Evolutionary conservation across 192 early-diverging fungal species (phyloP), one percentile per base, ranked within the genome.

Genomic region (Phycomyces nitens): DNA sequence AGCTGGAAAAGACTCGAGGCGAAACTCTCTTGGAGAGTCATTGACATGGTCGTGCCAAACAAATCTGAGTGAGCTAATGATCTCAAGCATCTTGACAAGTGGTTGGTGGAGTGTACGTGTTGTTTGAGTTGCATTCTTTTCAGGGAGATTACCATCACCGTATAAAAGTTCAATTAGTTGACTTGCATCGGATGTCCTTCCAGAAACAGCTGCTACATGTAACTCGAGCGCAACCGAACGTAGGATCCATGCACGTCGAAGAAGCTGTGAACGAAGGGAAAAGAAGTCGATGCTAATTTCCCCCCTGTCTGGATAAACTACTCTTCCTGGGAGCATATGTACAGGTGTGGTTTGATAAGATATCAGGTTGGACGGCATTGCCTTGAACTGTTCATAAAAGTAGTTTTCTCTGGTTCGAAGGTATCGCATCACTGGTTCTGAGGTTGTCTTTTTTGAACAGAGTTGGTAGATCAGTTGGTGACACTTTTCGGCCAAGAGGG

Each of bases 181-280:
- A 20, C 55, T 51, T 1, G 76, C 69, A 27, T 79, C 66, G 0
- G 69, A 66, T 26, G 66, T 73, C 65, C 79, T 69, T 1, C 75
- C 66, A 4, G 69, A 60, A 40, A 71, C 69, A 24, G 65, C 74
- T 11, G 76, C 72, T 0, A 59, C 57, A 22, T 92, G 94, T 34
- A 98, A 78, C 68, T 98, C 96, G 21, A 98, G 75, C 1, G 96
- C 93, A 14, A 93, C 69, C 18, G 86, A 80, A 60, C 89, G 83
- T 82, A 97, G 82, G 12, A 97, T 77, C 92, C 93, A 97, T 0
- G 95, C 82, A 14, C 92, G 86, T 49, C 91, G 89, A 60, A 93
- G 85, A 58, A 98, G 77, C 64, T 86, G 84, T 10, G 87, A 80
- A 72, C 70, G 65, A 22, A 62, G 41, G 70, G 80, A 14, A 75